phyloP scores from a whole-genome alignment of 345 rosid species.

The Hevea brasiliensis region DNA sequence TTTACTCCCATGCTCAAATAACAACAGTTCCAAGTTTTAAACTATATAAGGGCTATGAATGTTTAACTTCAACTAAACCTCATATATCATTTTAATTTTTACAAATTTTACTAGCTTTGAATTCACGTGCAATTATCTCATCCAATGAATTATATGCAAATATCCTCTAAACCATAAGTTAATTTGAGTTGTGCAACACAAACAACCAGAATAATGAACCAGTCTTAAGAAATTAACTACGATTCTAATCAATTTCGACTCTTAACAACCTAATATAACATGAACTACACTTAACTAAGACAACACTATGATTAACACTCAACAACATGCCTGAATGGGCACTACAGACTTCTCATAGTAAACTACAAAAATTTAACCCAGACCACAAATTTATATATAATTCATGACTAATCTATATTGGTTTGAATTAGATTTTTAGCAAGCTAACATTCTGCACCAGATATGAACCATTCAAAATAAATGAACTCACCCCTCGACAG shows the following conservation, averaged over 20 bases:
- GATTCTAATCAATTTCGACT: neutral
- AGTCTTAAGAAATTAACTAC: too few species aligned
- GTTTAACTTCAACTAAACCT: neutral
- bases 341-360: neutral
- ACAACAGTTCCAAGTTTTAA: conserved; percentile 3
- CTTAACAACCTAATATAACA: neutral
- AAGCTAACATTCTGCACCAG: neutral
- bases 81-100: neutral
- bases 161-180: too few species aligned
- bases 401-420: neutral
- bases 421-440: neutral
- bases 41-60: neutral
- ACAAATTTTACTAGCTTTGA: neutral
- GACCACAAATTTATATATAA: neutral
- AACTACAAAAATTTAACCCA: neutral
- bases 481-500: conserved; percentile 48
- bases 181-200: neutral
- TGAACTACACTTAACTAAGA: neutral
- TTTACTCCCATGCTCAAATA: conserved; percentile 17
- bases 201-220: too few species aligned
- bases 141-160: too few species aligned
- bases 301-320: neutral
- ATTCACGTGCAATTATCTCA: too few species aligned
- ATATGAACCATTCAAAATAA: conserved; percentile 11
- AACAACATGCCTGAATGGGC: neutral